A percentile compares a stretch with the other conserved stretches of the same genome.
Conservation (phyloP, 1,284 basidiomycete genomes). For the Tilletia walkeri region DNA sequence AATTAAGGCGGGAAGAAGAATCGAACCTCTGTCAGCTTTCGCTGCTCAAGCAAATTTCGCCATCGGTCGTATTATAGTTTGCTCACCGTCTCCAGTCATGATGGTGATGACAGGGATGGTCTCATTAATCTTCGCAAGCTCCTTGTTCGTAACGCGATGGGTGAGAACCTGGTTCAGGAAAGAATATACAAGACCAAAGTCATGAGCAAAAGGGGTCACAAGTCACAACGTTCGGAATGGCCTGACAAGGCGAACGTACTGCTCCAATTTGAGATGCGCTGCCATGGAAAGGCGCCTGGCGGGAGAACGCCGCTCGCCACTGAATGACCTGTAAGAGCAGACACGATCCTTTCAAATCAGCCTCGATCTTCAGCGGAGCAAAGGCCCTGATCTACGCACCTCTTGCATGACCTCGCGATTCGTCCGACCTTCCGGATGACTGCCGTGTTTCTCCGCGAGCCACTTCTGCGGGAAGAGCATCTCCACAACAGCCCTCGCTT, state of each 20-base stretch:
- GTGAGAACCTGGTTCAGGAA: slow-evolving; percentile 57
- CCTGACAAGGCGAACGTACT: background rate
- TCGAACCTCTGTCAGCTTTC: background rate
- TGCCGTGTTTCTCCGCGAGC: slow-evolving; percentile 2
- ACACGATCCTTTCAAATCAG: background rate
- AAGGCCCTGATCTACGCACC: background rate
- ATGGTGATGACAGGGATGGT: slow-evolving; percentile 67
- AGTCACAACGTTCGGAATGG: too few species aligned
- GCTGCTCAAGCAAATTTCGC: background rate
- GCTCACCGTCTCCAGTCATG: slow-evolving; percentile 66
- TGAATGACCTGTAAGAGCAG: background rate
- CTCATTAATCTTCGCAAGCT: slow-evolving; percentile 57
- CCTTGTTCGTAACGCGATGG: slow-evolving; percentile 66
- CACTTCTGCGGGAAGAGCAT: slow-evolving; percentile 16
- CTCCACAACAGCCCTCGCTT: slow-evolving; percentile 4
- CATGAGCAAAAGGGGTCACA: too few species aligned
- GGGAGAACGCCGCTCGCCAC: slow-evolving; percentile 5
- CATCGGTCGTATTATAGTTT: background rate
- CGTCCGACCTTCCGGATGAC: background rate
- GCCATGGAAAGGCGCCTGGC: slow-evolving; percentile 12
- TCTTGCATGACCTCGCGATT: slow-evolving; percentile 14
- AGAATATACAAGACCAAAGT: too few species aligned
- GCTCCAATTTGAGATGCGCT: slow-evolving; percentile 11
- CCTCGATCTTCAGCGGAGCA: background rate
- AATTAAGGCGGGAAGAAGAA: background rate